Conservation (phyloP, 148 eudicot genomes). For the Nepenthes gracilis region DNA sequence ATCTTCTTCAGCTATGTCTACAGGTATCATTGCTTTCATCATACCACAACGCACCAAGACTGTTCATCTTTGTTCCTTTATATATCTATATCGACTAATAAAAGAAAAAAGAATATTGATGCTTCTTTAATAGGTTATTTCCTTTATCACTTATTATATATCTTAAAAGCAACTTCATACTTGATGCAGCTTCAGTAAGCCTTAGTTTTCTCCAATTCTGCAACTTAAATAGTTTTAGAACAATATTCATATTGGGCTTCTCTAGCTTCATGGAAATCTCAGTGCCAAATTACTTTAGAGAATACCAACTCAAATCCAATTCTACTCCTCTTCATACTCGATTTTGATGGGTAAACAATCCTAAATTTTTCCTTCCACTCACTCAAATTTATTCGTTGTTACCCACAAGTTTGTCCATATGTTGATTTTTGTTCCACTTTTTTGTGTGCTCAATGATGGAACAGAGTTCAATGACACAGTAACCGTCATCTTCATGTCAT, state of each 20-base stretch:
- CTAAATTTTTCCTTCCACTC: not conserved
- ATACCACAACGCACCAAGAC: not conserved
- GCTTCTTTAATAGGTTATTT: too few relatives aligned
- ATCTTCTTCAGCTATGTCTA: constrained; percentile 57
- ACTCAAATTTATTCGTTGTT: not conserved
- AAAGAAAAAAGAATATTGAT: too few relatives aligned
- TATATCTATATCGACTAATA: too few relatives aligned
- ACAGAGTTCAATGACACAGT: constrained; percentile 55
- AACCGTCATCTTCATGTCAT: constrained; percentile 32
- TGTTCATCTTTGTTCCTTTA: too few relatives aligned
- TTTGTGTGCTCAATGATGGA: not conserved
- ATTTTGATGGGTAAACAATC: constrained; percentile 46
- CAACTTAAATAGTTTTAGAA: constrained; percentile 78
- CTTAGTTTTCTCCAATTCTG: constrained; percentile 72
- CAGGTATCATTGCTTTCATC: constrained; percentile 16
- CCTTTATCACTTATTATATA: too few relatives aligned
- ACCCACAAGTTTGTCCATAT: not conserved
- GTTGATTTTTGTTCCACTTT: not conserved
- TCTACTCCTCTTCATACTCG: constrained; percentile 35
- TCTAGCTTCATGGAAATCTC: constrained; percentile 63
- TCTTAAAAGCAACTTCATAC: not conserved
- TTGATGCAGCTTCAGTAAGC: constrained; percentile 63
- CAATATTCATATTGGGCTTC: constrained; percentile 56
- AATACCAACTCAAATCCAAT: constrained; percentile 17
- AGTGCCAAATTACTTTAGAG: constrained; percentile 56